These are phyloP conservation scores for Arctium lappa DNA, from an alignment of 129 eudicot genomes.

Conservation along the genomic window DNA sequence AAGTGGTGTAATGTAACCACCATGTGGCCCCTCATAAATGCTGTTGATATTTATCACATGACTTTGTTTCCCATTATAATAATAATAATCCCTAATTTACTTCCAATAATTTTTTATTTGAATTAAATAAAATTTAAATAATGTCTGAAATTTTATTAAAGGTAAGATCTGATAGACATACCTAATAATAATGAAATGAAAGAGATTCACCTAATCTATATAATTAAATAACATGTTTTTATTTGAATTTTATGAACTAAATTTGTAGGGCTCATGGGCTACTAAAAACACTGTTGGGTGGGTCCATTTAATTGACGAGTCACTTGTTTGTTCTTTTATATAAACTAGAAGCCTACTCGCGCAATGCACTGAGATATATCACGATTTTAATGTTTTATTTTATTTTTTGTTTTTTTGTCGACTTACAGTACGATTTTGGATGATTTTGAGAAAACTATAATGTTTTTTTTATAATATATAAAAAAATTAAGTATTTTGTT, in stretches of 20 bases:
- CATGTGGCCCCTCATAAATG: constrained; percentile 27
- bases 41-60: constrained; percentile 19
- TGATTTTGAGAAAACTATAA: too few species aligned
- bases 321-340: background rate
- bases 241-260: background rate
- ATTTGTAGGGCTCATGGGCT: background rate
- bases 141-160: background rate
- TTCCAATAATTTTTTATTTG: background rate
- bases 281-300: background rate
- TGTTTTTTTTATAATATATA: too few species aligned
- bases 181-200: background rate
- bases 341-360: too few species aligned
- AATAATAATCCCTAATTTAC: background rate
- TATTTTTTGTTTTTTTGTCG: too few species aligned
- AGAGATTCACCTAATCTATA: background rate
- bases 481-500: too few species aligned
- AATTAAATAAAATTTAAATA: background rate
- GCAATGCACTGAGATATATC: too few species aligned
- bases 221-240: background rate
- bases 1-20: background rate
- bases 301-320: background rate
- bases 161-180: background rate
- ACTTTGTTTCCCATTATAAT: background rate
- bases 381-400: too few species aligned
- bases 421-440: too few species aligned